Evolutionary conservation across 306 rosid genomes (phyloP).

Genomic region (Rosa lucieae): DNA sequence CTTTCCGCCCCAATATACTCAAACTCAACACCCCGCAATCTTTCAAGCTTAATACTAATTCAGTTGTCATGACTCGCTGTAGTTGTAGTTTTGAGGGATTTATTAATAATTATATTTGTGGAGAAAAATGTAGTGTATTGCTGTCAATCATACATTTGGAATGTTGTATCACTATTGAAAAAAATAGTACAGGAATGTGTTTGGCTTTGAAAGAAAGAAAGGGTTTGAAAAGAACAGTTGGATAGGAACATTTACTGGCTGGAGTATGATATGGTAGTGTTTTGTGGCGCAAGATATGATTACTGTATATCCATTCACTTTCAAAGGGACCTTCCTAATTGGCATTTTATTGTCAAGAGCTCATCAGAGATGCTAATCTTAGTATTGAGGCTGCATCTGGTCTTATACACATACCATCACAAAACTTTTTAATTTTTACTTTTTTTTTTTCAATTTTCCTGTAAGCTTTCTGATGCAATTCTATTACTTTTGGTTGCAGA

Average conservation of each 20-base stretch:
- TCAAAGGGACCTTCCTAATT: not conserved
- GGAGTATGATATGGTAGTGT: not conserved
- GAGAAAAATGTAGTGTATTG: not conserved
- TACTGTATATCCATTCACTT: not conserved
- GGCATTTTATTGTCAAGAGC: not conserved
- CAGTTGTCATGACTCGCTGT: not conserved
- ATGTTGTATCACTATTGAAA: not conserved
- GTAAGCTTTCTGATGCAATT: constrained; percentile 24
- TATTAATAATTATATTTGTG: not conserved
- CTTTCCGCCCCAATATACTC: constrained; percentile 13
- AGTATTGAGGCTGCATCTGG: too few species aligned
- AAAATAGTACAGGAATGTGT: not conserved
- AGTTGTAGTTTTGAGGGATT: not conserved
- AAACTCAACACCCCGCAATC: too few species aligned
- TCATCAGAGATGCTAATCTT: not conserved
- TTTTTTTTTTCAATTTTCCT: not conserved
- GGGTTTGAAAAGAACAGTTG: not conserved
- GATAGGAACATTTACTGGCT: not conserved
- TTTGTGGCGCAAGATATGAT: not conserved
- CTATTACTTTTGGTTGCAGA: constrained; percentile 50
- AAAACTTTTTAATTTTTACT: too few species aligned
- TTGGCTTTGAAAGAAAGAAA: not conserved
- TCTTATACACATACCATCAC: too few species aligned
- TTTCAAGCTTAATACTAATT: too few species aligned
- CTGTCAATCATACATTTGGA: not conserved